A percentile compares a stretch with the other conserved stretches of the same genome.
Conservation (phyloP, 139 green algal species). For the Chlamydomonas schloesseri region DNA sequence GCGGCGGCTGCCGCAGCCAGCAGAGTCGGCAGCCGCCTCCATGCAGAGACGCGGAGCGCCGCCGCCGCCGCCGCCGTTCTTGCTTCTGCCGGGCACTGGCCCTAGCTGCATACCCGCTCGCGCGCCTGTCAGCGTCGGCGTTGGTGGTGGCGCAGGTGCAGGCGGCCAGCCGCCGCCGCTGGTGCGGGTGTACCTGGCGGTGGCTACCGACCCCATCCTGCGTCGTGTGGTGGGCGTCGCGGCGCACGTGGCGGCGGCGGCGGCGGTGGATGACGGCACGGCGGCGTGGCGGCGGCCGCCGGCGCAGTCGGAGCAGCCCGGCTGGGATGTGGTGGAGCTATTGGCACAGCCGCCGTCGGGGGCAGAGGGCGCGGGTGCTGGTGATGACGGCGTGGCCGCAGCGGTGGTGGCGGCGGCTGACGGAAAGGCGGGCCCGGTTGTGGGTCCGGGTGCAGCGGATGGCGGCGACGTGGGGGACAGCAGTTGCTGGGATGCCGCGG, state of each 20-base stretch:
- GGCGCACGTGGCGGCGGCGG: slow-evolving; percentile 10
- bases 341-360: neutral
- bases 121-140: no score
- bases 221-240: neutral
- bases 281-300: neutral
- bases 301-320: neutral
- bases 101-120: neutral
- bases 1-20: neutral
- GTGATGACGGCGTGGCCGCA: neutral
- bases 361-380: no score
- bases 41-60: no score
- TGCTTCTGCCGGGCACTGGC: slow-evolving; percentile 11
- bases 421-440: neutral
- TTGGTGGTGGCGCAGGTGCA: no score
- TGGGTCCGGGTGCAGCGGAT: neutral
- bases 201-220: neutral
- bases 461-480: no score
- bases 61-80: neutral
- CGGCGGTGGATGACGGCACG: neutral
- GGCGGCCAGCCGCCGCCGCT: neutral
- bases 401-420: neutral
- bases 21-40: neutral
- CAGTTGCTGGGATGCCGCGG: neutral
- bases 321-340: slow-evolving; percentile 14
- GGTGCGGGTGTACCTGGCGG: slow-evolving; percentile 16